Evolutionary conservation across 2,329 filamentous ascomycete species (phyloP).

Genomic region (Chrysoporthe cubensis): DNA sequence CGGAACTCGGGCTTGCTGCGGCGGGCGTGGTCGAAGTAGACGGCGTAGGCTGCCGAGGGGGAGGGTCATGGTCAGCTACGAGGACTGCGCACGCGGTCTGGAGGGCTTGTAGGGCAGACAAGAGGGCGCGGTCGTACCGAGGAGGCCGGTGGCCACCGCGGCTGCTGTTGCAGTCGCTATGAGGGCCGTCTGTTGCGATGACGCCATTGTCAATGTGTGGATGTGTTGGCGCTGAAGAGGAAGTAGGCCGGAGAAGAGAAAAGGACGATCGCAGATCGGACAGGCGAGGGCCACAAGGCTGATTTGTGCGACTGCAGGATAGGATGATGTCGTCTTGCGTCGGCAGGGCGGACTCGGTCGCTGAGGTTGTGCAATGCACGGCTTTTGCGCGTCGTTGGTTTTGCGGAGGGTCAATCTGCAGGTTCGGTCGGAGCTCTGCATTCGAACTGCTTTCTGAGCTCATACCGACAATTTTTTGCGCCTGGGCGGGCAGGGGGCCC

Average conservation of each 20-base stretch:
- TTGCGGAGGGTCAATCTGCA: conserved; percentile 5
- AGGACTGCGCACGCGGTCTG: background rate
- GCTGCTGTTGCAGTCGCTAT: conserved; percentile 65
- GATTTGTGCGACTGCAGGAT: background rate
- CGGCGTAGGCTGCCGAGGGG: conserved; percentile 58
- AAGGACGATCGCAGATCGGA: background rate
- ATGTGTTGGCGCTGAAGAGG: conserved; percentile 31
- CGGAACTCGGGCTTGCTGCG: conserved; percentile 68
- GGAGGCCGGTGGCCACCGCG: conserved; percentile 60
- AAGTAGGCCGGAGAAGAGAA: background rate
- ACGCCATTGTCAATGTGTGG: conserved; percentile 59
- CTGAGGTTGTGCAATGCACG: background rate
- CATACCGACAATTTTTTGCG: conserved; percentile 20
- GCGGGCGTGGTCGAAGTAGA: conserved; percentile 72
- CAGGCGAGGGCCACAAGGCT: background rate
- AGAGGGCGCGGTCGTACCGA: conserved; percentile 52
- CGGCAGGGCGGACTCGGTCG: background rate
- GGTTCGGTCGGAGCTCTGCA: conserved; percentile 10
- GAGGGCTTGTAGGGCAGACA: conserved; percentile 5
- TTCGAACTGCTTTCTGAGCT: conserved; percentile 9
- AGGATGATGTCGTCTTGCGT: background rate
- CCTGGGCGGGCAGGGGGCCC: conserved; percentile 1
- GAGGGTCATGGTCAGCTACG: conserved; percentile 30
- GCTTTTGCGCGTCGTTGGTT: conserved; percentile 6
- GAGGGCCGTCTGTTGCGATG: conserved; percentile 58